Base-by-base conservation (phyloP, 1,284 basidiomycete species). In the Ustilago curta region DNA sequence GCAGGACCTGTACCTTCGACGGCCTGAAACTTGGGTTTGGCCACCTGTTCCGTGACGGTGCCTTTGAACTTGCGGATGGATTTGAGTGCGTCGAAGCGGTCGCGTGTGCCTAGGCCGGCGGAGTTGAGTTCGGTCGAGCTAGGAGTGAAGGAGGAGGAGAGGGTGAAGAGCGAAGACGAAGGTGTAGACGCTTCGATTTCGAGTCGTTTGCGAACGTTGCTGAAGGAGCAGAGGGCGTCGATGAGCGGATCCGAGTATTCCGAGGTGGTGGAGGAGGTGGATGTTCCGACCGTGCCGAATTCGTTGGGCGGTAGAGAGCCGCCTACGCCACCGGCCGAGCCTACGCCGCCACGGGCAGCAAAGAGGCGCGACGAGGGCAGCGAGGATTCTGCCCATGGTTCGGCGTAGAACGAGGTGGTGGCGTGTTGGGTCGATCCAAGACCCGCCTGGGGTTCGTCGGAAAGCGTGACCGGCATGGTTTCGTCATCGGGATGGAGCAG, bases 211-310 rank as follows among this genome's bases (percentile, higher is more conserved):
- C 76, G 47, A 1, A 82, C 79, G 23, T 79, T 80, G 43, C 77
- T 79, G 48, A 82, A 82, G 11, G 73, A 76, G 47, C 79, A 81
- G 0, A 82, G 59, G 0, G 75, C 77, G 21, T 80, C 78, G 42
- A 79, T 75, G 2, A 82, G 58, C 7, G 76, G 72, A 27, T 79
- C 72, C 8, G 54, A 54, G 48, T 73, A 73, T 2, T 49, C 58
- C n/a, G 44, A 47, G 8, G 32, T 43, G 12, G 42, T 18, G 3
- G 48, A 14, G 40, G 62, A 44, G 3, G 65, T 65, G 6, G 70
- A 68, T 2, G 59, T 69, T 11, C 70, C 70, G 1, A 73, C 65
- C 0, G 70, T 73, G 35, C 66, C 75, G 29, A 67, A 66, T 21
- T 70, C 63, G 51, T 70, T 67, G 0, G 60, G 68, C 2, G 65